Percentiles rank a stretch among this genome's conserved stretches.
Conservation (phyloP, 2,329 filamentous ascomycete genomes). For the Aspergillus sp. region DNA sequence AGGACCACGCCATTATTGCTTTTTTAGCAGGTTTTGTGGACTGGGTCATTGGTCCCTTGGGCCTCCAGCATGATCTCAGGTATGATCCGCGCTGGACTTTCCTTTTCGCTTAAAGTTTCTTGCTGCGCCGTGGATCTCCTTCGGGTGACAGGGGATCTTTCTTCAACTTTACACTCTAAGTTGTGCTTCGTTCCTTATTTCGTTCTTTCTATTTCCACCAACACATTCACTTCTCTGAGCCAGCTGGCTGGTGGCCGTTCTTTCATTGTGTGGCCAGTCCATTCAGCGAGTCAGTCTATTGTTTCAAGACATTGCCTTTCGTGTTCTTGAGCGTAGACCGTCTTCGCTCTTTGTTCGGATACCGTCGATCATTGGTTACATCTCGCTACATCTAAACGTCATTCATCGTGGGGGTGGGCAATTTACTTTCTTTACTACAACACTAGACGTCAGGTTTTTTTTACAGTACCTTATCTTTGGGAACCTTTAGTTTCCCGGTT, state of each 20-base stretch:
- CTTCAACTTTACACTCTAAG: conserved; percentile 2
- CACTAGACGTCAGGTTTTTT: conserved; percentile 1
- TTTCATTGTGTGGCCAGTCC: conserved; percentile 2
- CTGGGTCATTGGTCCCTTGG: conserved; percentile 10
- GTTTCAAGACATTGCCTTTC: conserved; percentile 5
- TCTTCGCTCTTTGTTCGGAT: neutral
- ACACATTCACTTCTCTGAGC: conserved; percentile 7
- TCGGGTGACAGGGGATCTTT: conserved; percentile 12
- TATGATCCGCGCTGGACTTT: conserved; percentile 14
- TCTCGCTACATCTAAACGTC: conserved; percentile 1
- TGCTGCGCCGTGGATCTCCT: conserved; percentile 15
- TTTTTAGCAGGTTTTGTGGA: conserved; percentile 4
- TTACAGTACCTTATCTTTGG: neutral
- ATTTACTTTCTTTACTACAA: conserved; percentile 5
- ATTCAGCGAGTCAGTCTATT: conserved; percentile 2
- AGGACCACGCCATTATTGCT: conserved; percentile 17
- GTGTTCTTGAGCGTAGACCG: neutral
- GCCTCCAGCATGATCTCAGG: conserved; percentile 5
- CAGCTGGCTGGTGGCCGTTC: conserved; percentile 18
- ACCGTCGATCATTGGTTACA: conserved; percentile 2
- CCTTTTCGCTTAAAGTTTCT: conserved; percentile 17
- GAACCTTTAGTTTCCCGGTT: conserved; percentile 5
- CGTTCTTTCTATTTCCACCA: conserved; percentile 2
- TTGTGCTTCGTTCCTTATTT: conserved; percentile 10
- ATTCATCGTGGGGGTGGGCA: conserved; percentile 1